These are phyloP conservation scores for Athelia sp. DNA, from an alignment of 1,284 basidiomycete genomes.

Conservation along the genomic window DNA sequence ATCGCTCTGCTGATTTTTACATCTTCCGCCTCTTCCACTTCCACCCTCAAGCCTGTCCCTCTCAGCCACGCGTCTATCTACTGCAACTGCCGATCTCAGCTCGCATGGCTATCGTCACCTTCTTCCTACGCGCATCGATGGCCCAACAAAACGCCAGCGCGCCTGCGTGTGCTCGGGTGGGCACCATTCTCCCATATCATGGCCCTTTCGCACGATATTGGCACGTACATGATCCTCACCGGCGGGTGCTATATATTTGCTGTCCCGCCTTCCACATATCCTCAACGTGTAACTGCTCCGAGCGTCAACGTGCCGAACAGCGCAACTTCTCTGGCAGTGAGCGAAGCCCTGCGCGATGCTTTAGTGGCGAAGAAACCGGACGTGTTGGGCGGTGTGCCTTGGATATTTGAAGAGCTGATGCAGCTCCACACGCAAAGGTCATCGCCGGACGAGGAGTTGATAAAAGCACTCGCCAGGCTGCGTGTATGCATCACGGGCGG, in stretches of 20 bases:
- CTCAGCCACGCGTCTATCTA: slow-evolving; percentile 23
- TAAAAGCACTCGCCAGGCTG: slow-evolving; percentile 15
- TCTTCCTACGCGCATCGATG: slow-evolving; percentile 17
- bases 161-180: slow-evolving; percentile 28
- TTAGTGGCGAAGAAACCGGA: slow-evolving; percentile 10
- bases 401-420: slow-evolving; percentile 18
- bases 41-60: slow-evolving; percentile 29
- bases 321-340: not conserved
- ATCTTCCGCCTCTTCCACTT: slow-evolving; percentile 28
- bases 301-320: not conserved
- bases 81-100: slow-evolving; percentile 16
- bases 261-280: slow-evolving; percentile 23
- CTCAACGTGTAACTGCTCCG: not conserved
- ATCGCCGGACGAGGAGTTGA: slow-evolving; percentile 11
- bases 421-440: slow-evolving; percentile 7
- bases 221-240: slow-evolving; percentile 19
- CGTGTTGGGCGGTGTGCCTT: slow-evolving; percentile 23
- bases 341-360: slow-evolving; percentile 6
- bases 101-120: slow-evolving; percentile 10
- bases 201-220: slow-evolving; percentile 17
- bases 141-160: slow-evolving; percentile 17
- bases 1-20: slow-evolving; percentile 26
- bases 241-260: slow-evolving; percentile 28
- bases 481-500: slow-evolving; percentile 25
- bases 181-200: slow-evolving; percentile 29